phyloP scores from a whole-genome alignment of 495 filamentous ascomycete species.

The Hypoxylon trugodes region DNA sequence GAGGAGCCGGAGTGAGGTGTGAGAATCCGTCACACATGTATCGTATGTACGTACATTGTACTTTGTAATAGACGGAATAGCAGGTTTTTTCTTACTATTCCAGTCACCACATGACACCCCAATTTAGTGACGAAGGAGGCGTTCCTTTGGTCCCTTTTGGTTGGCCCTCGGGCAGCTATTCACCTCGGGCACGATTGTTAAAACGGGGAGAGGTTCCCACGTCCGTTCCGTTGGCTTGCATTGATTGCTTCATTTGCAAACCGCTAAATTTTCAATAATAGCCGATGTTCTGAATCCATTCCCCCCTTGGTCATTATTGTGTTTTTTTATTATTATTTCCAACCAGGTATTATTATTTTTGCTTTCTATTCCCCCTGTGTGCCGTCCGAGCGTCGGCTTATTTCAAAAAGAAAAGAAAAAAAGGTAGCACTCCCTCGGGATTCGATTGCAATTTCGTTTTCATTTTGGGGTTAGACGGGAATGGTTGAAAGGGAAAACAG shows the following conservation, averaged over 20 bases:
- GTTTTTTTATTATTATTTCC: background rate
- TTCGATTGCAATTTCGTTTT: slow-evolving; percentile 13
- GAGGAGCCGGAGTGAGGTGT: too few relatives aligned
- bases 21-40: slow-evolving; percentile 30
- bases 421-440: slow-evolving; percentile 3
- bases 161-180: slow-evolving; percentile 33
- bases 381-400: slow-evolving; percentile 24
- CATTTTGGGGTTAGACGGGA: slow-evolving; percentile 6
- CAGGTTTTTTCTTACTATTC: slow-evolving; percentile 38
- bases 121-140: slow-evolving; percentile 33
- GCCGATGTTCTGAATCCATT: slow-evolving; percentile 17
- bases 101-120: slow-evolving; percentile 25
- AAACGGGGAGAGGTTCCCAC: slow-evolving; percentile 26
- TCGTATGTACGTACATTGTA: too few relatives aligned
- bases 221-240: slow-evolving; percentile 34
- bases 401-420: background rate
- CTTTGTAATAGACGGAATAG: too few relatives aligned
- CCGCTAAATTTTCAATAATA: slow-evolving; percentile 24
- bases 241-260: slow-evolving; percentile 37
- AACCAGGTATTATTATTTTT: too few relatives aligned
- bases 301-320: too few relatives aligned
- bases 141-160: slow-evolving; percentile 10
- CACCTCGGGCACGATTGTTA: slow-evolving; percentile 37
- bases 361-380: slow-evolving; percentile 14
- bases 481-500: background rate